phyloP scores from a whole-genome alignment of 2,329 filamentous ascomycete genomes.

The Xylariaceae sp. region DNA sequence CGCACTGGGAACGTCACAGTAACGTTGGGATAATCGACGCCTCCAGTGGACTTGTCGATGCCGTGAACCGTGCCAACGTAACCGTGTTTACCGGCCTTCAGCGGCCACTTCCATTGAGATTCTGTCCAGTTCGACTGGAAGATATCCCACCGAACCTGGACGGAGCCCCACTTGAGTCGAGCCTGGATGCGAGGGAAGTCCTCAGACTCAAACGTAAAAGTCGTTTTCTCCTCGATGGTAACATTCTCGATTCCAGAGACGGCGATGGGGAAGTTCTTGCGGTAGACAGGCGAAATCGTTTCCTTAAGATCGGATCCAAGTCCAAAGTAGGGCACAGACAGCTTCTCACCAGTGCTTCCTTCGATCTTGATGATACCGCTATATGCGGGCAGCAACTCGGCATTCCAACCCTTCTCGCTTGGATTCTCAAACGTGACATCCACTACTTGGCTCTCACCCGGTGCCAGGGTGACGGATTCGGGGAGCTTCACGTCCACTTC shows the following conservation, averaged over 20 bases:
- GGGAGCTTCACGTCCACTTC: neutral
- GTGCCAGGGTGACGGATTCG: neutral
- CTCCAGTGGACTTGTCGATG: neutral
- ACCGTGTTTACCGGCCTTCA: neutral
- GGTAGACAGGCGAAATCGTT: neutral
- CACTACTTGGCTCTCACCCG: constrained; percentile 23
- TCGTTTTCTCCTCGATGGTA: too few species aligned
- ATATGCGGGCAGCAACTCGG: constrained; percentile 31
- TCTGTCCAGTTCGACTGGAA: constrained; percentile 26
- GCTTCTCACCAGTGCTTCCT: neutral
- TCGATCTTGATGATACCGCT: constrained; percentile 32
- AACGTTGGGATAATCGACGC: neutral
- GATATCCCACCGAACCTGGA: constrained; percentile 14
- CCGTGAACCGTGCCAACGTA: neutral
- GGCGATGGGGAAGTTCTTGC: too few species aligned
- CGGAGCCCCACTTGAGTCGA: constrained; percentile 12
- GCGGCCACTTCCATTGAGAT: constrained; percentile 26
- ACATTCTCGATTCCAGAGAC: too few species aligned
- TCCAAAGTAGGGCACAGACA: neutral
- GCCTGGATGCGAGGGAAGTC: constrained; percentile 7
- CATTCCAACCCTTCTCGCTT: constrained; percentile 24
- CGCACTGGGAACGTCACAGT: neutral
- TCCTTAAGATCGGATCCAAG: neutral
- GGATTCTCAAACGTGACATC: constrained; percentile 30
- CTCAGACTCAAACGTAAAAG: too few species aligned